phyloP scores from a whole-genome alignment of 2,329 filamentous ascomycete genomes.

The Allantophomopsis cytisporea region DNA sequence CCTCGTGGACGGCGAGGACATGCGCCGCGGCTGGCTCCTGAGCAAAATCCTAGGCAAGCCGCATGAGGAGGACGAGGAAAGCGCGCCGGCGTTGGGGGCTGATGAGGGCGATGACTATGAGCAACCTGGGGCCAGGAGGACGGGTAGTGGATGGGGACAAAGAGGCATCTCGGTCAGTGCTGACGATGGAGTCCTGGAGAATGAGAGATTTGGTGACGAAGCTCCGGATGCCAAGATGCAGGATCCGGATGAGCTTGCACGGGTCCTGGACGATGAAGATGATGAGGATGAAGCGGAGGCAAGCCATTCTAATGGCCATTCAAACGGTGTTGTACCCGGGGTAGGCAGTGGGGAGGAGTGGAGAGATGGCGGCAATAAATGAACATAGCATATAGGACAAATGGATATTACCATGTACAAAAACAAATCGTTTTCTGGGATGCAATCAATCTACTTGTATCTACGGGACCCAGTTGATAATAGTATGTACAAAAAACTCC shows the following conservation, averaged over 20 bases:
- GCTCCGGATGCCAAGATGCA: constrained; percentile 51
- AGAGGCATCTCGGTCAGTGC: constrained; percentile 54
- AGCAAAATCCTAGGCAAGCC: constrained; percentile 59
- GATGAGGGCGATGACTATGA: constrained; percentile 9
- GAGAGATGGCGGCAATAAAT: constrained; percentile 6
- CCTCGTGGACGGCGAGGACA: constrained; percentile 80
- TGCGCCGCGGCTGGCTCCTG: constrained; percentile 75
- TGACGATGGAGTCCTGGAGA: constrained; percentile 44
- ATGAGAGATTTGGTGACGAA: constrained; percentile 22
- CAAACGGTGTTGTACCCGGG: not conserved
- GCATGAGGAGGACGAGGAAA: constrained; percentile 22
- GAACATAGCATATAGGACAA: not conserved
- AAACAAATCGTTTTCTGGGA: too few species aligned
- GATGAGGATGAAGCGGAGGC: constrained; percentile 17
- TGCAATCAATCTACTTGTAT: too few species aligned
- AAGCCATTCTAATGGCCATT: constrained; percentile 1
- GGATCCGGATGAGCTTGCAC: constrained; percentile 51
- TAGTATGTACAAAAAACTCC: too few species aligned
- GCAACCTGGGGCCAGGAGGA: constrained; percentile 2
- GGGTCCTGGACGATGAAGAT: constrained; percentile 42
- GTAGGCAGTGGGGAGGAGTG: constrained; percentile 14
- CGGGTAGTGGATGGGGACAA: constrained; percentile 33
- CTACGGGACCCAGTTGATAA: too few species aligned
- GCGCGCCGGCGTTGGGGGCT: constrained; percentile 10
- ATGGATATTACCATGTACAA: too few species aligned